Evolutionary conservation across 2,329 filamentous ascomycete species (phyloP), one percentile per base, ranked within the genome.

Genomic region (Cladosporium sp.): DNA sequence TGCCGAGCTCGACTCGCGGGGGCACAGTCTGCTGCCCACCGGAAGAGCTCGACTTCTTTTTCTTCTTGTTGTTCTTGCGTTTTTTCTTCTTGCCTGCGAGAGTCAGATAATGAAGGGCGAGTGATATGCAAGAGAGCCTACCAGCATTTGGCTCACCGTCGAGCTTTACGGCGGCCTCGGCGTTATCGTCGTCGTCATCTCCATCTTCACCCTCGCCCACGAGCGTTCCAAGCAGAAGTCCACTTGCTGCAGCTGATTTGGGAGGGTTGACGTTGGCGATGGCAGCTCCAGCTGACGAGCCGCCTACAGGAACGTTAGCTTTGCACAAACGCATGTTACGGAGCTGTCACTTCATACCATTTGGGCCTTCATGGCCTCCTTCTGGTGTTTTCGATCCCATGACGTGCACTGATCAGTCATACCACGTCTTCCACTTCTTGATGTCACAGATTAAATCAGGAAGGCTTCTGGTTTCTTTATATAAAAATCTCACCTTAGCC

Each of bases 1-100:
- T 81, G 29, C 86, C 83, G 30, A 95, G 70, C 37, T 83, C 78
- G 19, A 93, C 83, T 39, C 86, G 82, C 3, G 89, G 89, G 27
- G 89, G 88, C 47, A 82, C 78, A n/a, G 85, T 86, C 71, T 95
- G 89, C 68, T 83, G 86, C 79, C 86, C 86, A 75, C 83, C 24
- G 40, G 41, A n/a, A 3, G 40, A 86, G 68, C 83, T 84, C 72
- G 82, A 85, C 77, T 84, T 88, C 78, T 89, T 89, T 78, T 91
- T 92, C 74, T 90, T 89, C 74, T 57, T 58, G 51, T 43, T 54
- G 15, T 44, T 50, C 42, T 56, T 56, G 30, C 50, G 36, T 44
- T 54, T 54, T 43, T 53, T 57, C 43, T 56, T 58, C 47, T 55
- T 53, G 43, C 37, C 51, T 49, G 18, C 19, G 44, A 56, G 27